phyloP scores from a whole-genome alignment of 805 yeast species.

The Lachancea nothofagi region DNA sequence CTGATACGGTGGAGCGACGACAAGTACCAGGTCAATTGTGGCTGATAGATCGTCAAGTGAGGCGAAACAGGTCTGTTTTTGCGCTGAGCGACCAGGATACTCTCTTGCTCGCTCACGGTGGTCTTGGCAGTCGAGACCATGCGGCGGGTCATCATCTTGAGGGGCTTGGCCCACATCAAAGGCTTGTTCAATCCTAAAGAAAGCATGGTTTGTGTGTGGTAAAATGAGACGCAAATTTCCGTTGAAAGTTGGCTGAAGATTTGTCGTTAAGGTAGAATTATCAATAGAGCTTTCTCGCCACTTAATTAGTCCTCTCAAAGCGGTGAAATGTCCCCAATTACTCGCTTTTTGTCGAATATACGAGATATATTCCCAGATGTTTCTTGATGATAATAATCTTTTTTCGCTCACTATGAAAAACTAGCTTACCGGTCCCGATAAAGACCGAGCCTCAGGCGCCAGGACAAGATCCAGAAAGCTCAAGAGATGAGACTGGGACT shows the following conservation, averaged over 20 bases:
- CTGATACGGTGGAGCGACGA: slow-evolving; percentile 83
- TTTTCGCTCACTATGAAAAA: too few relatives aligned
- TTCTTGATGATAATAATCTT: too few relatives aligned
- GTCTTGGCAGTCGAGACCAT: slow-evolving; percentile 41
- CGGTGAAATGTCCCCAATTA: too few relatives aligned
- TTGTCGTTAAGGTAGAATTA: neutral
- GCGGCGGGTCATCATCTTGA: slow-evolving; percentile 6
- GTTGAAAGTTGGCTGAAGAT: too few relatives aligned
- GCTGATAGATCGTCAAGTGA: slow-evolving; percentile 82
- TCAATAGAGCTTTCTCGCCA: neutral
- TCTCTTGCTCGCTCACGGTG: slow-evolving; percentile 57
- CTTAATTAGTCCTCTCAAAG: too few relatives aligned
- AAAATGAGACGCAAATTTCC: neutral
- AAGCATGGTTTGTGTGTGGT: slow-evolving; percentile 10
- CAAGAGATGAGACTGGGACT: too few relatives aligned
- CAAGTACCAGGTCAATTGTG: slow-evolving; percentile 79
- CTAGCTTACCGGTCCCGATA: neutral
- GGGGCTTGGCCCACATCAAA: slow-evolving; percentile 5
- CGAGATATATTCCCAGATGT: too few relatives aligned
- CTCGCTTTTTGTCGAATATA: too few relatives aligned
- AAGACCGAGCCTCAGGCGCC: neutral
- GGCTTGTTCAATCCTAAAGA: slow-evolving; percentile 15
- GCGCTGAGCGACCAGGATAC: slow-evolving; percentile 74
- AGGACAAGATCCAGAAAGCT: too few relatives aligned
- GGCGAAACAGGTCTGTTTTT: slow-evolving; percentile 86